Percentiles rank a stretch among this genome's conserved stretches.
These are phyloP conservation scores for Pholiota microspora DNA, from an alignment of 768 basidiomycete species.

Conservation along the genomic window DNA sequence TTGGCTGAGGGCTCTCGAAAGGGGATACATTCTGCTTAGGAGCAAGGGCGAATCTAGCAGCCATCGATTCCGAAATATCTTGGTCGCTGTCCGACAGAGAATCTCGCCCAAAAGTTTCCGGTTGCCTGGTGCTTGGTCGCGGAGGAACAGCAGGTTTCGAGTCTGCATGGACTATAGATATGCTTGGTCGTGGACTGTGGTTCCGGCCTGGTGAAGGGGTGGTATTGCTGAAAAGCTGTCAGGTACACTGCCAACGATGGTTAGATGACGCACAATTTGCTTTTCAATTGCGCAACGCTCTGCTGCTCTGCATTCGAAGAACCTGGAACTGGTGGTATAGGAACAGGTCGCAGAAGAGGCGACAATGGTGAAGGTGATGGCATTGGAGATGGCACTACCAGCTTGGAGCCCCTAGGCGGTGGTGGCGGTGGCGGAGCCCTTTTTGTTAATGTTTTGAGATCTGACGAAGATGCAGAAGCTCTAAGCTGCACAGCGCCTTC, in stretches of 20 bases:
- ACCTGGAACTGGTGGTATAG: slow-evolving; percentile 27
- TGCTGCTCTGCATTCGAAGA: slow-evolving; percentile 13
- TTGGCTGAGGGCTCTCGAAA: slow-evolving; percentile 3
- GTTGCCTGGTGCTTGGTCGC: neutral
- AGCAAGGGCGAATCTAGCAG: neutral
- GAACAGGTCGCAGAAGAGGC: slow-evolving; percentile 46
- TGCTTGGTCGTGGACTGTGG: slow-evolving; percentile 5
- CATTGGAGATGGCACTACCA: slow-evolving; percentile 34
- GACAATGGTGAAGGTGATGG: slow-evolving; percentile 40
- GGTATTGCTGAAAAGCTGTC: slow-evolving; percentile 12
- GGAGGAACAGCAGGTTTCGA: neutral
- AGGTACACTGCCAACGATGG: neutral
- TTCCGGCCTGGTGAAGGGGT: slow-evolving; percentile 11
- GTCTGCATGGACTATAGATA: neutral
- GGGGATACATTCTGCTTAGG: neutral
- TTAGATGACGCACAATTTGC: slow-evolving; percentile 23
- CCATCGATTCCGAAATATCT: neutral
- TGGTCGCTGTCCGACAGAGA: neutral
- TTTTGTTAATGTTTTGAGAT: slow-evolving; percentile 42
- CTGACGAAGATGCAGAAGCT: slow-evolving; percentile 51
- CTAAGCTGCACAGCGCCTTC: slow-evolving; percentile 34
- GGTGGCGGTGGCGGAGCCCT: slow-evolving; percentile 63
- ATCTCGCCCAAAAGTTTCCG: neutral
- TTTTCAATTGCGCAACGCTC: slow-evolving; percentile 19
- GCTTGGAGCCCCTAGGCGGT: slow-evolving; percentile 36